phyloP scores from a whole-genome alignment of 805 yeast species.

The Cyberlindnera xishuangbannaensis region DNA sequence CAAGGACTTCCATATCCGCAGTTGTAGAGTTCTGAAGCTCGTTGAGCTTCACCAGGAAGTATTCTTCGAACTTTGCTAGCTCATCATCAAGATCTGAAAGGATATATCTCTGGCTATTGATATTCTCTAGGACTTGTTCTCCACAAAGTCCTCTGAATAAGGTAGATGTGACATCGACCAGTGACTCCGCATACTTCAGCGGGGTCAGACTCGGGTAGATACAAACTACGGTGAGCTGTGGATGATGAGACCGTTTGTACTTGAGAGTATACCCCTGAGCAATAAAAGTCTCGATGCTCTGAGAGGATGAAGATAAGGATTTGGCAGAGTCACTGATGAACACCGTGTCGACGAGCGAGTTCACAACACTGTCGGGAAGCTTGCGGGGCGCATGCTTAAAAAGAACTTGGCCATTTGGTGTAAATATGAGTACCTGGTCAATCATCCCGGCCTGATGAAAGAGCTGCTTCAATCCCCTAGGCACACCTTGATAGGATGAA shows the following conservation, averaged over 20 bases:
- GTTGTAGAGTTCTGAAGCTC: conserved; percentile 17
- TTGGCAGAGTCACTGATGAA: conserved; percentile 35
- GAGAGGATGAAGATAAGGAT: conserved; percentile 18
- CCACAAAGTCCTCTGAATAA: conserved; percentile 29
- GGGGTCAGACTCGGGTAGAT: conserved; percentile 35
- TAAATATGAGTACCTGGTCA: conserved; percentile 44
- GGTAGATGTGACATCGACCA: conserved; percentile 26
- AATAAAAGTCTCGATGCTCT: conserved; percentile 24
- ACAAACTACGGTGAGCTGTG: conserved; percentile 39
- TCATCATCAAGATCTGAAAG: conserved; percentile 28
- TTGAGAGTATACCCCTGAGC: conserved; percentile 40
- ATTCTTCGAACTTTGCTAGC: conserved; percentile 32
- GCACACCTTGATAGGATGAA: too few relatives aligned
- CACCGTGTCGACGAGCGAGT: conserved; percentile 42
- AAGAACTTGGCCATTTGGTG: conserved; percentile 46
- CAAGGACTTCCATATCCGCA: conserved; percentile 7
- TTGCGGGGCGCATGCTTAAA: conserved; percentile 39
- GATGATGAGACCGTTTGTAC: conserved; percentile 36
- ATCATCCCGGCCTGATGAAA: conserved; percentile 36
- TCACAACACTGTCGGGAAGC: conserved; percentile 36
- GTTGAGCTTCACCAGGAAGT: conserved; percentile 32
- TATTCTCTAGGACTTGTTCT: conserved; percentile 22
- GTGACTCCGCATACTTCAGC: conserved; percentile 29
- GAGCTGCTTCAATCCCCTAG: too few relatives aligned
- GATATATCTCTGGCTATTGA: conserved; percentile 26